These are phyloP conservation scores for Backusella tuberculispora DNA, from an alignment of 192 early-diverging fungal species.

Conservation along the genomic window DNA sequence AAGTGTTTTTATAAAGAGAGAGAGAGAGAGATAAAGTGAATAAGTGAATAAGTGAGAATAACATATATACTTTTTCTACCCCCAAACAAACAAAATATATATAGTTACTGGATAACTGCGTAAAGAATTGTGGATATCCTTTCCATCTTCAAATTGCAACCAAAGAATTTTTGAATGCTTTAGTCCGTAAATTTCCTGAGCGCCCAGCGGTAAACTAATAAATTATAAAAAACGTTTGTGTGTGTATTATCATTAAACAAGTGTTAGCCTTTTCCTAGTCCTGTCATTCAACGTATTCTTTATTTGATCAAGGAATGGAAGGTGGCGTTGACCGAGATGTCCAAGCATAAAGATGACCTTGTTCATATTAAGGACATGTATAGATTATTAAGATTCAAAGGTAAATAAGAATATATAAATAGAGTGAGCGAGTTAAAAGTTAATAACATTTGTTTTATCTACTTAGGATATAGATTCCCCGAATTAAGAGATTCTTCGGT, in stretches of 20 bases:
- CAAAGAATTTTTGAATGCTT: constrained; percentile 96
- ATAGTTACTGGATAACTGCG: constrained; percentile 90
- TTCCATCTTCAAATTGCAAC: constrained; percentile 95
- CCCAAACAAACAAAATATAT: neutral
- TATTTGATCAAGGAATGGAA: constrained; percentile 97
- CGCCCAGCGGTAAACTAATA: constrained; percentile 55
- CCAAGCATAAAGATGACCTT: constrained; percentile 92
- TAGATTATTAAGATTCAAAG: constrained; percentile 85
- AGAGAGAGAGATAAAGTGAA: neutral
- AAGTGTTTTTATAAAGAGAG: constrained; percentile 13
- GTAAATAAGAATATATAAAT: constrained; percentile 36
- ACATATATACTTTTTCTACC: neutral
- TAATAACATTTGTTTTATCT: neutral
- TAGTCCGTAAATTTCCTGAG: constrained; percentile 94
- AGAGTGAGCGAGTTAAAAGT: neutral
- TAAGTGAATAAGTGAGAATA: neutral
- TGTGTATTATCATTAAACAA: neutral
- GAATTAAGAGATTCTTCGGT: constrained; percentile 60
- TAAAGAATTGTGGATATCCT: constrained; percentile 98
- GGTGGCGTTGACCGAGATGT: constrained; percentile 80
- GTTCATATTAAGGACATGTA: constrained; percentile 96
- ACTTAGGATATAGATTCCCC: constrained; percentile 74
- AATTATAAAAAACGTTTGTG: constrained; percentile 37
- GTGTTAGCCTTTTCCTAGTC: constrained; percentile 47
- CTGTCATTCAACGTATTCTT: constrained; percentile 83